Conservation (phyloP, 306 rosid genomes). For the Argentina anserina region DNA sequence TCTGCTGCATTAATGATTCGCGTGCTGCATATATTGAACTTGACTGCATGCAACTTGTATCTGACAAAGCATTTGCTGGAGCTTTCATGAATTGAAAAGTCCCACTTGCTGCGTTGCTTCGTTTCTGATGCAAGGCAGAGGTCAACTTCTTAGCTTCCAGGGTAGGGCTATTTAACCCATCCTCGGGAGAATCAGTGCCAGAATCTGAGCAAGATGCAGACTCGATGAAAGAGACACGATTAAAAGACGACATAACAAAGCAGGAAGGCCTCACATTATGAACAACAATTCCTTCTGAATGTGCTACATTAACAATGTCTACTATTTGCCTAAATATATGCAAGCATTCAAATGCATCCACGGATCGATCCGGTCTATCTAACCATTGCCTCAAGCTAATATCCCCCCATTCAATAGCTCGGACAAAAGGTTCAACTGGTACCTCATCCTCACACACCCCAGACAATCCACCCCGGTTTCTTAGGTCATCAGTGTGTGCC, state of each 20-base stretch:
- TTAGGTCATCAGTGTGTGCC: conserved; percentile 38
- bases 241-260: conserved; percentile 91
- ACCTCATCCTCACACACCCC: conserved; percentile 60
- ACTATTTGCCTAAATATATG: conserved; percentile 88
- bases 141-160: conserved; percentile 45
- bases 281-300: conserved; percentile 87
- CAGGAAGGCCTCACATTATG: conserved; percentile 96
- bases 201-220: conserved; percentile 93
- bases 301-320: conserved; percentile 71
- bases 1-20: conserved; percentile 55
- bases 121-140: conserved; percentile 43
- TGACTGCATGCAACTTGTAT: conserved; percentile 80
- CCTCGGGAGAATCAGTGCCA: conserved; percentile 77
- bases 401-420: conserved; percentile 67
- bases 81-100: conserved; percentile 41
- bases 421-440: conserved; percentile 46
- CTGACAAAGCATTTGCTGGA: conserved; percentile 55
- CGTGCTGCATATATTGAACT: conserved; percentile 66
- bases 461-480: conserved; percentile 50
- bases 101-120: conserved; percentile 50
- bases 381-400: conserved; percentile 94
- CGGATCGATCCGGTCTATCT: conserved; percentile 68
- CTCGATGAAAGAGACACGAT: conserved; percentile 85
- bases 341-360: conserved; percentile 69
- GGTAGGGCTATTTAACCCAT: conserved; percentile 48